Conservation (phyloP, 805 yeast species). For the Isabelozyma pseudorhagii region DNA sequence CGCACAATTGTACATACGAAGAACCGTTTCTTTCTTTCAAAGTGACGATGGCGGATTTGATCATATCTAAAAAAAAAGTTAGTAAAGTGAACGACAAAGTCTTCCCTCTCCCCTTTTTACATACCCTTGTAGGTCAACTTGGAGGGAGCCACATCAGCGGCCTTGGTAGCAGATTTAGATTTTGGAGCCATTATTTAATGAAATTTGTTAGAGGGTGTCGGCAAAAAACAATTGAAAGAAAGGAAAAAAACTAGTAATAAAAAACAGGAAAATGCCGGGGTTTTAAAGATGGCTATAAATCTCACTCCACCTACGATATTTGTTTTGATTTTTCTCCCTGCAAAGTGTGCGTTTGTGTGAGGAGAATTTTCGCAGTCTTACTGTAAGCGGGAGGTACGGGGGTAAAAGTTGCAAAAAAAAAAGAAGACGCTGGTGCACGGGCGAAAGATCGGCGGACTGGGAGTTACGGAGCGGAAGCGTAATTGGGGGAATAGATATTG, state of each 20-base stretch:
- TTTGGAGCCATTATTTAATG: constrained; percentile 32
- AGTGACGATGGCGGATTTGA: constrained; percentile 62
- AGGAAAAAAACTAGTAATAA: constrained; percentile 5
- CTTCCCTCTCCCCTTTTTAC: constrained; percentile 12
- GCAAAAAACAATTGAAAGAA: neutral
- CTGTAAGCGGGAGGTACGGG: neutral
- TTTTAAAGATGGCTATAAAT: neutral
- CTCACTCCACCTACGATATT: neutral
- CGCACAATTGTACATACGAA: constrained; percentile 41
- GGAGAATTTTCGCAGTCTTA: neutral
- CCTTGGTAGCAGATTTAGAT: constrained; percentile 18
- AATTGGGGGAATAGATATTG: neutral
- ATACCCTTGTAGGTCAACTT: constrained; percentile 48
- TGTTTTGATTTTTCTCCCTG: neutral
- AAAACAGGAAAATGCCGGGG: constrained; percentile 3
- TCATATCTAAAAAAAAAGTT: constrained; percentile 45
- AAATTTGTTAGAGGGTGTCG: neutral
- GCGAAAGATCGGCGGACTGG: neutral
- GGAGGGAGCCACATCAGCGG: constrained; percentile 11
- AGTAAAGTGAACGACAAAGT: no score
- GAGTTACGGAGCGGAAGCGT: neutral
- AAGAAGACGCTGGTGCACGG: neutral
- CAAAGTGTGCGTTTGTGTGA: neutral
- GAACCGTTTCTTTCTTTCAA: constrained; percentile 82
- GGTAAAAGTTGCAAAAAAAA: neutral